Conservation (phyloP, 306 rosid species). For the Trifolium repens region DNA sequence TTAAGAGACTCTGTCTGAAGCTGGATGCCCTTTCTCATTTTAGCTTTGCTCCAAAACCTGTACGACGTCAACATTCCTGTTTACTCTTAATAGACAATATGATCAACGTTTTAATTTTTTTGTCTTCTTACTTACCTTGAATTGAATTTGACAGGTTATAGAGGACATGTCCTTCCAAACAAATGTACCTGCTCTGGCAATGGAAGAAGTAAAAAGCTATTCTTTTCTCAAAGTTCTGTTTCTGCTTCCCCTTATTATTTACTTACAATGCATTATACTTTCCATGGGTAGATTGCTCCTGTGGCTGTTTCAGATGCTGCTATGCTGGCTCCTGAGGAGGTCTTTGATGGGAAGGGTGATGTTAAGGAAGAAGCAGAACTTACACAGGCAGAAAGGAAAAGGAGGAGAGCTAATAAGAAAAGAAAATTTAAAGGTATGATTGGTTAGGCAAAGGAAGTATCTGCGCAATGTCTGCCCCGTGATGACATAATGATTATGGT, state of each 20-base stretch:
- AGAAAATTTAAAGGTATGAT: constrained; percentile 81
- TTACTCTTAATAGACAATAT: constrained; percentile 17
- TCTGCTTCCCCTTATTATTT: constrained; percentile 6
- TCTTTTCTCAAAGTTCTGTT: constrained; percentile 1
- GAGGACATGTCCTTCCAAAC: constrained; percentile 84
- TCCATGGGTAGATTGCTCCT: constrained; percentile 81
- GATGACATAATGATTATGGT: neutral
- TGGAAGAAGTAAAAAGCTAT: constrained; percentile 85
- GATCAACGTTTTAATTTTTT: neutral
- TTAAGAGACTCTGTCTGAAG: constrained; percentile 76
- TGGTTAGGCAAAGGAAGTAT: constrained; percentile 6
- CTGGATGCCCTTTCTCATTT: constrained; percentile 97
- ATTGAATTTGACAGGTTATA: constrained; percentile 64
- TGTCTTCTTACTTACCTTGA: constrained; percentile 34
- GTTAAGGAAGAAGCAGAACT: constrained; percentile 89
- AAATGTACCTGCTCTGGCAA: constrained; percentile 93
- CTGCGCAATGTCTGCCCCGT: constrained; percentile 31
- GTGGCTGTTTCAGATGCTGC: constrained; percentile 96
- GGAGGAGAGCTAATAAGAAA: constrained; percentile 90
- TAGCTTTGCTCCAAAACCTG: constrained; percentile 94
- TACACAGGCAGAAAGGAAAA: constrained; percentile 85
- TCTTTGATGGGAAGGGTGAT: constrained; percentile 90
- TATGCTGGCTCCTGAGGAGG: constrained; percentile 98
- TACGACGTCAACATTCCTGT: constrained; percentile 46
- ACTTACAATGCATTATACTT: constrained; percentile 43